A percentile compares a stretch with the other conserved stretches of the same genome.
Conservation (phyloP, 2,329 filamentous ascomycete species). For the Zopfia rhizophila region DNA sequence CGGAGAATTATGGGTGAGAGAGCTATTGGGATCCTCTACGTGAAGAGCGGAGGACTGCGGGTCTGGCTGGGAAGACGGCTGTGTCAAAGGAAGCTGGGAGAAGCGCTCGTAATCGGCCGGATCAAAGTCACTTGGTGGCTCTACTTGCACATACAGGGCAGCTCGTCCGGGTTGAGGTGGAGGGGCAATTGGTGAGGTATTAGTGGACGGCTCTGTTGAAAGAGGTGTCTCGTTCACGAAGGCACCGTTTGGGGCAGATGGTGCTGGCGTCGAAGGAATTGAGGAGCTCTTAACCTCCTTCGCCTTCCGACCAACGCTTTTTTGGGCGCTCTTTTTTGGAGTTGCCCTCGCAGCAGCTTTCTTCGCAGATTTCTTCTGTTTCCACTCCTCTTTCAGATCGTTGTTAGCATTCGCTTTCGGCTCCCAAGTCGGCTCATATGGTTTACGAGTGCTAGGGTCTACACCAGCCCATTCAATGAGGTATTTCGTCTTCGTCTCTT, state of each 20-base stretch:
- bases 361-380: slow-evolving; percentile 9
- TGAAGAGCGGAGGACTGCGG: slow-evolving; percentile 10
- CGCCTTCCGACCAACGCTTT: slow-evolving; percentile 9
- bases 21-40: slow-evolving; percentile 25
- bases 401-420: slow-evolving; percentile 47
- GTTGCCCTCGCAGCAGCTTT: slow-evolving; percentile 1
- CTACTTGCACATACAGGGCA: slow-evolving; percentile 30
- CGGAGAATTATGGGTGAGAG: slow-evolving; percentile 27
- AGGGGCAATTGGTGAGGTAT: slow-evolving; percentile 3
- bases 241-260: slow-evolving; percentile 1
- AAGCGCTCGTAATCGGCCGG: slow-evolving; percentile 32
- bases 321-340: slow-evolving; percentile 2
- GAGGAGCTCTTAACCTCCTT: slow-evolving; percentile 28
- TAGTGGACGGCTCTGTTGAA: neutral
- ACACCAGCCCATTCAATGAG: slow-evolving; percentile 66
- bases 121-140: slow-evolving; percentile 28
- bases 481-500: slow-evolving; percentile 53
- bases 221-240: too few relatives aligned
- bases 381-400: slow-evolving; percentile 45
- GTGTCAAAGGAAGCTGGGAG: slow-evolving; percentile 26
- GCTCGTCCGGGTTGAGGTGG: slow-evolving; percentile 1
- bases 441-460: slow-evolving; percentile 60
- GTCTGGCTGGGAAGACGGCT: slow-evolving; percentile 2
- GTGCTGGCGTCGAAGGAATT: slow-evolving; percentile 12
- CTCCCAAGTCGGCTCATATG: slow-evolving; percentile 65